These are phyloP conservation scores for Geotrichum europaeum DNA, from an alignment of 1,139 yeast genomes.

Conservation along the genomic window DNA sequence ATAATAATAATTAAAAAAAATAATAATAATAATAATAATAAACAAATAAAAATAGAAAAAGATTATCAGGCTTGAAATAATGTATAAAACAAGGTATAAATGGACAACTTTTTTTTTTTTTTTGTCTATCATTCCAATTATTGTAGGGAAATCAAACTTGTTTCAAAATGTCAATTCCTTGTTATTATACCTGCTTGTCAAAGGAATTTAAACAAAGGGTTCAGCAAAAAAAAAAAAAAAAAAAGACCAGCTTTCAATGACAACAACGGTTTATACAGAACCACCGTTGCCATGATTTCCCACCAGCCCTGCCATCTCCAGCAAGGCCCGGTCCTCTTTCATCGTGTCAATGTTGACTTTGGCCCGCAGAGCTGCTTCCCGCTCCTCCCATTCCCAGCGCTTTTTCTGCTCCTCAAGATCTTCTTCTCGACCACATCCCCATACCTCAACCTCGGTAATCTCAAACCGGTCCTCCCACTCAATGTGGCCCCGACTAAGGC, in stretches of 20 bases:
- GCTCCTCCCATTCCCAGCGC: constrained; percentile 88
- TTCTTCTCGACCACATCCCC: constrained; percentile 81
- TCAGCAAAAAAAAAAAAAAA: neutral
- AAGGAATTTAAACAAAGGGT: neutral
- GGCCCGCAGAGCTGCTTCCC: constrained; percentile 74
- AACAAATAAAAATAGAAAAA: too few relatives aligned
- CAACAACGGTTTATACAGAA: constrained; percentile 36
- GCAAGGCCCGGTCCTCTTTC: constrained; percentile 77
- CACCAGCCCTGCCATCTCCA: constrained; percentile 87
- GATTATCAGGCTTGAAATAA: too few relatives aligned
- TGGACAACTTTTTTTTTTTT: too few relatives aligned
- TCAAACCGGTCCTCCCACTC: constrained; percentile 67
- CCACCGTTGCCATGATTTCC: constrained; percentile 71
- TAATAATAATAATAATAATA: too few relatives aligned
- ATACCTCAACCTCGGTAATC: constrained; percentile 74
- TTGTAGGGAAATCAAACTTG: too few relatives aligned
- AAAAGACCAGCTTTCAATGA: neutral
- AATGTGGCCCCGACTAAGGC: constrained; percentile 24
- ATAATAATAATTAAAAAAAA: too few relatives aligned
- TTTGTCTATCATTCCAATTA: too few relatives aligned
- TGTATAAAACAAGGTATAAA: too few relatives aligned
- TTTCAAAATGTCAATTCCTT: too few relatives aligned
- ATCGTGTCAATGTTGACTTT: constrained; percentile 56
- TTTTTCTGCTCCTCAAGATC: constrained; percentile 70
- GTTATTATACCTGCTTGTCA: too few relatives aligned